Percentiles rank a stretch among this genome's conserved stretches.
Conservation (phyloP, 768 basidiomycete genomes). For the Mycena indigotica region DNA sequence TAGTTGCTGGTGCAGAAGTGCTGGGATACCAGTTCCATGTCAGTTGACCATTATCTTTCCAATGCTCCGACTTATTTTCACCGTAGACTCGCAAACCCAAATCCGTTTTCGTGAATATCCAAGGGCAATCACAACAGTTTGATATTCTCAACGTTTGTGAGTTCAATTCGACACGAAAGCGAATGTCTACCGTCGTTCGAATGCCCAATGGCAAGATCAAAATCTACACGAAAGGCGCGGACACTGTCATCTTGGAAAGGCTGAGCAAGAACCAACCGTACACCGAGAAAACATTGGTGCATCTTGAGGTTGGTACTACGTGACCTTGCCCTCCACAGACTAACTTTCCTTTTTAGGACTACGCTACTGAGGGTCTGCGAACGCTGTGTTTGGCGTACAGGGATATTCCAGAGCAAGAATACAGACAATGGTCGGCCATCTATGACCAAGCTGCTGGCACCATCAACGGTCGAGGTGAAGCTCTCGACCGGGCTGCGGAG, state of each 20-base stretch:
- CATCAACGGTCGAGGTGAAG: slow-evolving; percentile 92
- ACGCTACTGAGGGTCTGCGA: slow-evolving; percentile 94
- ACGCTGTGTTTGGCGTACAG: slow-evolving; percentile 96
- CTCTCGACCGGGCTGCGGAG: slow-evolving; percentile 92
- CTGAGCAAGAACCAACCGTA: slow-evolving; percentile 83
- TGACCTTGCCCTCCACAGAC: neutral
- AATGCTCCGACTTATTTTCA: slow-evolving; percentile 3
- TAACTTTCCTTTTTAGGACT: slow-evolving; percentile 64
- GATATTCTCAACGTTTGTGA: slow-evolving; percentile 96
- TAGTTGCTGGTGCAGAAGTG: slow-evolving; percentile 91
- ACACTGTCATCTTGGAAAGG: slow-evolving; percentile 95
- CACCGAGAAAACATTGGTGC: slow-evolving; percentile 82
- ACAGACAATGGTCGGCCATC: slow-evolving; percentile 83
- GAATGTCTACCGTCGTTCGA: slow-evolving; percentile 95
- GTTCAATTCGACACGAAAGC: slow-evolving; percentile 96
- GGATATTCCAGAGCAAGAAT: slow-evolving; percentile 89
- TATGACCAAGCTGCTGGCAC: slow-evolving; percentile 94
- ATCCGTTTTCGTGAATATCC: slow-evolving; percentile 86
- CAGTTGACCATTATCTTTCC: slow-evolving; percentile 34
- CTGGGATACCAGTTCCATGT: slow-evolving; percentile 95
- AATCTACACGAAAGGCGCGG: slow-evolving; percentile 95
- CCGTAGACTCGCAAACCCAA: slow-evolving; percentile 90
- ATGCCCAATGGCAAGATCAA: slow-evolving; percentile 90
- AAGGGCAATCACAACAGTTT: slow-evolving; percentile 74
- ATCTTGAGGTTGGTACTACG: slow-evolving; percentile 73